phyloP scores from a whole-genome alignment of 2,329 filamentous ascomycete genomes.

The Didymella segeticola region DNA sequence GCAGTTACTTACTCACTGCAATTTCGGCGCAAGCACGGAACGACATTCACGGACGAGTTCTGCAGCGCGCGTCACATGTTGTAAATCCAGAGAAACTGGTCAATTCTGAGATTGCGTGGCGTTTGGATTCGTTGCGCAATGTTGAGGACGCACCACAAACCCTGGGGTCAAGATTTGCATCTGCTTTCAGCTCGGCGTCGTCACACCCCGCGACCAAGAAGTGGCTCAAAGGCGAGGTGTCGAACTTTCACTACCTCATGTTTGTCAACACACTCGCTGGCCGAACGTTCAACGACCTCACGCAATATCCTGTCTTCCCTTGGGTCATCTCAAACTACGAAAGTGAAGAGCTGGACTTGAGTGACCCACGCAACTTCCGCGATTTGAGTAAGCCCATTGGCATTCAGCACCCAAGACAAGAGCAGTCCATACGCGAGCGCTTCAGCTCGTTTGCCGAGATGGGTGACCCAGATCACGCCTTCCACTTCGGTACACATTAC shows the following conservation, averaged over 20 bases:
- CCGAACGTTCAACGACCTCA: slow-evolving; percentile 95
- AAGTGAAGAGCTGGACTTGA: slow-evolving; percentile 87
- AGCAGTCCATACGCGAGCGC: slow-evolving; percentile 80
- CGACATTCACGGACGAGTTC: slow-evolving; percentile 78
- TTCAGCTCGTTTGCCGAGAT: slow-evolving; percentile 92
- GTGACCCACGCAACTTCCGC: slow-evolving; percentile 82
- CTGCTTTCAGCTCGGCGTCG: slow-evolving; percentile 83
- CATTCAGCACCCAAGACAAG: slow-evolving; percentile 78
- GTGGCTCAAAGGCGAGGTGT: slow-evolving; percentile 94
- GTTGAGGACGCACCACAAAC: slow-evolving; percentile 68
- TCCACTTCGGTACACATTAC: slow-evolving; percentile 98
- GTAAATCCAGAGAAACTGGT: slow-evolving; percentile 71
- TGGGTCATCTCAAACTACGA: slow-evolving; percentile 97
- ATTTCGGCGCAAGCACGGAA: slow-evolving; percentile 77
- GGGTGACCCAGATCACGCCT: slow-evolving; percentile 77
- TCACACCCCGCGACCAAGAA: slow-evolving; percentile 85
- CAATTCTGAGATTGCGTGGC: slow-evolving; percentile 88
- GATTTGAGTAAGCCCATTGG: slow-evolving; percentile 97
- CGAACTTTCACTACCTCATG: slow-evolving; percentile 99
- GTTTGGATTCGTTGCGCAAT: slow-evolving; percentile 81
- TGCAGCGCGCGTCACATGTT: slow-evolving; percentile 80
- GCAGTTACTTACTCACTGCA: slow-evolving; percentile 90
- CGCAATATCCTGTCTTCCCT: slow-evolving; percentile 96
- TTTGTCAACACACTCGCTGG: slow-evolving; percentile 97
- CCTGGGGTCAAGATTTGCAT: slow-evolving; percentile 88